Conservation (phyloP, 1,284 basidiomycete species). For the Boletus sp. region DNA sequence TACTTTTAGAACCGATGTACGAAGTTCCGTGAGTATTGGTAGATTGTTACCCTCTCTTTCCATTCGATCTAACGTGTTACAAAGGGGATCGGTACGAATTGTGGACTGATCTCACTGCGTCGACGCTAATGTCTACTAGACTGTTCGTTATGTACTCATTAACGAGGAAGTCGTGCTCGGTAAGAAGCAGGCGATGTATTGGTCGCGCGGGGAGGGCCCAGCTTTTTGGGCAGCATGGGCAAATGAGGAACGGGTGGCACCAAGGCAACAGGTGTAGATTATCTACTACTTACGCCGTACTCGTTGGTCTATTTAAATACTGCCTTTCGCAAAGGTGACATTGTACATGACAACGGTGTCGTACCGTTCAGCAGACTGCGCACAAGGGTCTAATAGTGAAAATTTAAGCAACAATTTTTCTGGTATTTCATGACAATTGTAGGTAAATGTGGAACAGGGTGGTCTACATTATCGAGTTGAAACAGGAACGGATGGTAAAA, state of each 20-base stretch:
- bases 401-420: slow-evolving; percentile 4
- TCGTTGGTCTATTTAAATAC: background rate
- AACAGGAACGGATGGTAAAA: slow-evolving; percentile 7
- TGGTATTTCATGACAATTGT: slow-evolving; percentile 31
- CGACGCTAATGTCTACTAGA: slow-evolving; percentile 37
- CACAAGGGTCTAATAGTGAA: background rate
- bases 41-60: background rate
- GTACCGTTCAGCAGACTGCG: background rate
- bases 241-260: slow-evolving; percentile 44
- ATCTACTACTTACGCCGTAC: background rate
- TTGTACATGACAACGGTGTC: background rate
- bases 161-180: slow-evolving; percentile 53
- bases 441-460: slow-evolving; percentile 29
- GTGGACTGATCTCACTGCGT: background rate
- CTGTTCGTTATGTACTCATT: slow-evolving; percentile 62
- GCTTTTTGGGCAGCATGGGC: slow-evolving; percentile 55
- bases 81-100: slow-evolving; percentile 46
- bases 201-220: slow-evolving; percentile 55
- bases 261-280: slow-evolving; percentile 16
- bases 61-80: slow-evolving; percentile 5
- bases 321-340: background rate
- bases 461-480: slow-evolving; percentile 33
- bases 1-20: slow-evolving; percentile 87
- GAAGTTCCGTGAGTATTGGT: slow-evolving; percentile 78
- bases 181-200: slow-evolving; percentile 55